Evolutionary conservation across 106 monocot species (phyloP).

Genomic region (Phalaenopsis equestris): DNA sequence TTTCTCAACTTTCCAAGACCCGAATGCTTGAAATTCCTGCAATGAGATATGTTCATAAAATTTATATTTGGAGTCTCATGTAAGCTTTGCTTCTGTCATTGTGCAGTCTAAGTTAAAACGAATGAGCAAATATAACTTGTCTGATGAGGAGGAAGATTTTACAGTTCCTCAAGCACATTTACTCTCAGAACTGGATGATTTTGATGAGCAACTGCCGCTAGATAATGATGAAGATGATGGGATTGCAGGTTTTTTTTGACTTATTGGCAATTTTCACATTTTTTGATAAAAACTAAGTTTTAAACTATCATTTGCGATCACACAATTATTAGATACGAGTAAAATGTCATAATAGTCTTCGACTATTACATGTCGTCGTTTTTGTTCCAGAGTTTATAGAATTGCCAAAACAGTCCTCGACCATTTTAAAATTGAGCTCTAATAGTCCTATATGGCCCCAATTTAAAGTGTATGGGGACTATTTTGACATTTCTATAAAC

Average conservation of each 20-base stretch:
- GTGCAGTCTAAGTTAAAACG: conserved; percentile 62
- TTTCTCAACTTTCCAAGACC: background rate
- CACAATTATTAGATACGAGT: background rate
- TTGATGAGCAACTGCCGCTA: conserved; percentile 63
- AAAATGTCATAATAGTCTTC: no score
- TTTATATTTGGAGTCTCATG: background rate
- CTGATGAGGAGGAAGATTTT: conserved; percentile 67
- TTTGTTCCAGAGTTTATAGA: no score
- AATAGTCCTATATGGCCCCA: no score
- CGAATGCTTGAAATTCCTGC: background rate
- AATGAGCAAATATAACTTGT: conserved; percentile 64
- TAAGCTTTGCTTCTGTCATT: background rate
- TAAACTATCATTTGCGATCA: background rate
- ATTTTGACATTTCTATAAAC: no score
- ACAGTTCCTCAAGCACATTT: conserved; percentile 6
- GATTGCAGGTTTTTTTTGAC: conserved; percentile 6
- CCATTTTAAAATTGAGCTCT: no score
- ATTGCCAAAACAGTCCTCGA: no score
- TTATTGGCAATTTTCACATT: background rate
- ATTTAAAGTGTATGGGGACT: no score
- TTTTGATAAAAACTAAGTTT: background rate
- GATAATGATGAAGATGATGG: conserved; percentile 49
- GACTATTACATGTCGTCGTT: no score
- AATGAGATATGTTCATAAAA: background rate
- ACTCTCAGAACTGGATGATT: conserved; percentile 60